Evolutionary conservation across 2,329 filamentous ascomycete species (phyloP).

Genomic region (Falciphora oryzae): DNA sequence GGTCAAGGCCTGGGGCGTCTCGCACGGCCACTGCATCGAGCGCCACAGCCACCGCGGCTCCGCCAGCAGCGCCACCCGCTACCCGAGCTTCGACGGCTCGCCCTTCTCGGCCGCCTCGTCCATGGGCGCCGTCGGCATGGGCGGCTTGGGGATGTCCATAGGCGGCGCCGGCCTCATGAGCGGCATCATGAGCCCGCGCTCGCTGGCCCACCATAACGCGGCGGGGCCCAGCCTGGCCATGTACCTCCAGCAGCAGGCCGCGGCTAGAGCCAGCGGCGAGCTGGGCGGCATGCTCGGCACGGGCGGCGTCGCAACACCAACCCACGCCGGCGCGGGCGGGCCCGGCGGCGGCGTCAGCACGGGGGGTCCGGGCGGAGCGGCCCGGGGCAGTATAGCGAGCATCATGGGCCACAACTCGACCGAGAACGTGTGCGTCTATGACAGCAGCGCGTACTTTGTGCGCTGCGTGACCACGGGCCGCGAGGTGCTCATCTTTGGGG

Average conservation of each 20-base stretch:
- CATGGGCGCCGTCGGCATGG: constrained; percentile 11
- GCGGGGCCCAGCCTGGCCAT: constrained; percentile 17
- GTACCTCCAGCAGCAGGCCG: constrained; percentile 17
- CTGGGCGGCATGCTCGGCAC: too few relatives aligned
- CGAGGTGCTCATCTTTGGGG: constrained; percentile 90
- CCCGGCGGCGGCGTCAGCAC: neutral
- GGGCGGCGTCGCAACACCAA: constrained; percentile 2
- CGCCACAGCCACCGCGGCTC: constrained; percentile 61
- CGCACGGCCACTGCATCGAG: constrained; percentile 84
- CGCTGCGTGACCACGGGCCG: constrained; percentile 62
- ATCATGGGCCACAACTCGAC: constrained; percentile 7
- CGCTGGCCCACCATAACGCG: constrained; percentile 20
- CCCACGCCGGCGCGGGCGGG: neutral
- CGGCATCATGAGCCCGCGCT: constrained; percentile 21
- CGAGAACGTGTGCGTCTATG: constrained; percentile 59
- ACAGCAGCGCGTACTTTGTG: constrained; percentile 92
- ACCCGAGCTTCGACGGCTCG: constrained; percentile 41
- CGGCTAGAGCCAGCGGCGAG: neutral
- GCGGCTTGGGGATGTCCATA: neutral
- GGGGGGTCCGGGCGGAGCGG: neutral
- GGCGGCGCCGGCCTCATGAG: neutral
- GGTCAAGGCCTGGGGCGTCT: constrained; percentile 82
- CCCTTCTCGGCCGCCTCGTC: constrained; percentile 10
- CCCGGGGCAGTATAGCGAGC: constrained; percentile 2
- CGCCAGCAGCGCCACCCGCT: constrained; percentile 43